Base-by-base conservation (phyloP, 2,329 filamentous ascomycete genomes). In the Clarireedia sp. region DNA sequence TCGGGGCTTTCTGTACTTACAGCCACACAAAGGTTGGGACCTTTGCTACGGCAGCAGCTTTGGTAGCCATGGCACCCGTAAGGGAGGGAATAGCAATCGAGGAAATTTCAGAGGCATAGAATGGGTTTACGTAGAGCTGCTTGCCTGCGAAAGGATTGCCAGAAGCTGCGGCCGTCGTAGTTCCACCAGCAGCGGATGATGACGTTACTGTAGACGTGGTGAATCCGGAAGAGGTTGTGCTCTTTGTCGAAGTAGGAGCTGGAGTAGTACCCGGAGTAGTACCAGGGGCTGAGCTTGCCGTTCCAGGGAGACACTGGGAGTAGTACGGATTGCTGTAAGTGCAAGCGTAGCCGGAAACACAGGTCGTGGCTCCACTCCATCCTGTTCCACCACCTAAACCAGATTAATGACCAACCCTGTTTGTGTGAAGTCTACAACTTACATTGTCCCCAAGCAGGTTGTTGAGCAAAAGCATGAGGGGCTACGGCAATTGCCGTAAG, bases 41-140 rank as follows among this genome's bases (percentile, higher is more conserved):
- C 7, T 78, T 70, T 10, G 77, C 77, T 7, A 74, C 77, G 1
- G 76, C 75, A 24, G 72, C 63, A n/a, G 66, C 66, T 58, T 74
- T 76, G 17, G 79, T 76, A 14, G 75, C 76, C 66, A 78, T 71
- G 23, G 79, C 73, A 4, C 78, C 75, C 9, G 78, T 78, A 57
- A 89, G 70, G 16, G 78, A 80, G 8, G 85, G 84, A 19, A 87
- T 77, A 7, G 85, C 85, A 17, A 77, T 70, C 37, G 67, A 75
- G 54, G 74, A 72, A 37, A 80, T 73, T 60, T 80, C 76, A 3
- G 76, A 76, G 3, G 76, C 71, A 65, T 80, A 80, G 67, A 76
- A 78, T 3, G 75, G 71, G 61, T 79, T 79, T 29, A 72, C 73
- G 57, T 78, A 79, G 47, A 77, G 72, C 57, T 74, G 69, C 57